Evolutionary conservation across 768 basidiomycete genomes (phyloP).

Genomic region (Rhodotorula sphaerocarpa): DNA sequence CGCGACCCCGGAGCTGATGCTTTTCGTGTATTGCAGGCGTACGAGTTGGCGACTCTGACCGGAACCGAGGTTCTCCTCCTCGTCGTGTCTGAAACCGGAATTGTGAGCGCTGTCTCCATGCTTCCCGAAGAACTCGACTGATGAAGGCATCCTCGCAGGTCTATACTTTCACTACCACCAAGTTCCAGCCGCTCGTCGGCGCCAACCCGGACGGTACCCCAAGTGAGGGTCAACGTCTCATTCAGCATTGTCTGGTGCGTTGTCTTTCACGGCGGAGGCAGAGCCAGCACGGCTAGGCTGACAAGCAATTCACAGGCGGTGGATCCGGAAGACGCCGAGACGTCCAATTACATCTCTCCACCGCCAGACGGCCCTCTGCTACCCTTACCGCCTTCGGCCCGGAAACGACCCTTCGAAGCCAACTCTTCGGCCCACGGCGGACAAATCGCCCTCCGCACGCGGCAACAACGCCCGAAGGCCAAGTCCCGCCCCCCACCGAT

Average conservation of each 20-base stretch:
- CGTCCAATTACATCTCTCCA: slow-evolving; percentile 32
- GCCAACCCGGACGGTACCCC: slow-evolving; percentile 54
- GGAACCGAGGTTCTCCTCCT: slow-evolving; percentile 95
- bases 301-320: slow-evolving; percentile 25
- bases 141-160: slow-evolving; percentile 51
- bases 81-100: slow-evolving; percentile 93
- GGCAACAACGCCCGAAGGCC: slow-evolving; percentile 20
- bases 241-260: slow-evolving; percentile 44
- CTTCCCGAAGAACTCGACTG: too few relatives aligned
- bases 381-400: slow-evolving; percentile 28
- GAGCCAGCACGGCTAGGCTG: too few relatives aligned
- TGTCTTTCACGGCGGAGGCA: too few relatives aligned
- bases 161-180: slow-evolving; percentile 97
- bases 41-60: slow-evolving; percentile 96
- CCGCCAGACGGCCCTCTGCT: slow-evolving; percentile 32
- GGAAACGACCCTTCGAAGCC: slow-evolving; percentile 33
- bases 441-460: slow-evolving; percentile 33
- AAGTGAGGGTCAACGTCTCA: slow-evolving; percentile 81
- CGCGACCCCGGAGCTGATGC: neutral
- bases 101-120: neutral
- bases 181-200: slow-evolving; percentile 91
- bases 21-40: slow-evolving; percentile 57
- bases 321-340: slow-evolving; percentile 9
- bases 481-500: slow-evolving; percentile 26
- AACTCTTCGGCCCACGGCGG: slow-evolving; percentile 32